Evolutionary conservation across 352 stramenopile genomes (phyloP).

Genomic region (Pythium myriotylum): DNA sequence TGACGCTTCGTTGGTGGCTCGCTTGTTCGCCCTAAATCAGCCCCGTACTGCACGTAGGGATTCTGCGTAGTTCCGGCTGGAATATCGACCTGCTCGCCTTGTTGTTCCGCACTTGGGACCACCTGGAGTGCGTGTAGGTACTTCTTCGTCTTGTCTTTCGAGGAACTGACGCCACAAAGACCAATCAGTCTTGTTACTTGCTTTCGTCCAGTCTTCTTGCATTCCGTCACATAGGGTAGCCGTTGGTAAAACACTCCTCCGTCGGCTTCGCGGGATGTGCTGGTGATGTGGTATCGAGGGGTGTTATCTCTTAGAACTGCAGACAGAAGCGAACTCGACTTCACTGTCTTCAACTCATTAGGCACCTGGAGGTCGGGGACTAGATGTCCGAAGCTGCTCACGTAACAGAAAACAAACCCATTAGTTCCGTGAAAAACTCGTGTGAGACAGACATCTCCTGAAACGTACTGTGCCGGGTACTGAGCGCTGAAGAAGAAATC

Average conservation of each 20-base stretch:
- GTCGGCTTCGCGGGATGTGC: conserved; percentile 23
- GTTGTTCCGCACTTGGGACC: conserved; percentile 35
- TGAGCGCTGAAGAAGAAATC: conserved; percentile 73
- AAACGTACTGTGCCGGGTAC: conserved; percentile 40
- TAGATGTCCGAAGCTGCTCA: conserved; percentile 50
- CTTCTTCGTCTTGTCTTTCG: conserved; percentile 79
- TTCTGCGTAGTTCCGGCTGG: conserved; percentile 74
- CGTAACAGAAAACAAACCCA: background rate
- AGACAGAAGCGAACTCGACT: conserved; percentile 32
- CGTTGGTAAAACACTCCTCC: conserved; percentile 78
- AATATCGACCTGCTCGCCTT: conserved; percentile 53
- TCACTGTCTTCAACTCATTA: conserved; percentile 39
- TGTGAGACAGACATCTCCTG: too few species aligned
- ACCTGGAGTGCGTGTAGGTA: conserved; percentile 82
- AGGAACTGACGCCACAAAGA: conserved; percentile 54
- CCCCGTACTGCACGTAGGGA: conserved; percentile 45
- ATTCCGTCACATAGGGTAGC: conserved; percentile 76
- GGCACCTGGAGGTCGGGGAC: conserved; percentile 64
- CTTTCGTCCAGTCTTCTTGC: conserved; percentile 43
- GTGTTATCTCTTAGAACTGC: conserved; percentile 46
- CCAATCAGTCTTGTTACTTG: conserved; percentile 74
- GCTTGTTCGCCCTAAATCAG: conserved; percentile 15
- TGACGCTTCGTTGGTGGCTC: conserved; percentile 48
- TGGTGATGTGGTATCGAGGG: conserved; percentile 81
- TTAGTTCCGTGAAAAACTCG: background rate